Evolutionary conservation across 805 yeast species (phyloP), one percentile per base, ranked within the genome.

Genomic region (Nematodospora valgi): DNA sequence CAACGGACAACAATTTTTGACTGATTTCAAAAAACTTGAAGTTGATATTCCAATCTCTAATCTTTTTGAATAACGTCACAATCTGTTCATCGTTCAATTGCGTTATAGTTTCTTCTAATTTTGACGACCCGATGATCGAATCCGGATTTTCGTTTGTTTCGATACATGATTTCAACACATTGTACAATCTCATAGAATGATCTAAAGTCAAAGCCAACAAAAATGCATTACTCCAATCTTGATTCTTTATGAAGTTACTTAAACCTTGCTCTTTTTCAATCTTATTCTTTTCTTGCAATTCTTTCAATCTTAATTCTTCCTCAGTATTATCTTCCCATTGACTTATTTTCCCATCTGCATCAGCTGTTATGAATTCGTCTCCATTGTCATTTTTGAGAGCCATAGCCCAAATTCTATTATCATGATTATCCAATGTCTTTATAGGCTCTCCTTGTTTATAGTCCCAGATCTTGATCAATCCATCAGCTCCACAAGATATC

Each of bases 1-100:
- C 60, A 16, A 85, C 80, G 44, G 76, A 70, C 34, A 91, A 69
- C 27, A 88, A 62, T 39, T 78, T 79, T 59, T 91, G 98, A 9
- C 96, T 85, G 37, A 86, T 74, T 34, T 74, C 78, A 51, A 86
- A 86, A 23, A 86, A 80, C 51, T 79, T 78, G 35, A 86, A 83
- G 57, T 87, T 91, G 29, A 94, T 82, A 56, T 93, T 93, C 99
- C 99, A 93, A 54, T 87, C 95, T 48, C 97, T 76, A 14, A 89
- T 70, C 49, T 95, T 80, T 51, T 76, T 76, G 56, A 93, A 73
- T 16, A 93, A 57, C 9, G 66, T 53, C 27, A 72, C 47, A 16
- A 89, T 58, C 49, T 83, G 85, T 2, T 78, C 82, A 22, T 74
- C 64, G 17, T 66, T 73, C 37, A 93, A 68, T 9, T 59, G 56